Base-by-base conservation (phyloP, 1,284 basidiomycete species). In the Microbotryum violaceum region DNA sequence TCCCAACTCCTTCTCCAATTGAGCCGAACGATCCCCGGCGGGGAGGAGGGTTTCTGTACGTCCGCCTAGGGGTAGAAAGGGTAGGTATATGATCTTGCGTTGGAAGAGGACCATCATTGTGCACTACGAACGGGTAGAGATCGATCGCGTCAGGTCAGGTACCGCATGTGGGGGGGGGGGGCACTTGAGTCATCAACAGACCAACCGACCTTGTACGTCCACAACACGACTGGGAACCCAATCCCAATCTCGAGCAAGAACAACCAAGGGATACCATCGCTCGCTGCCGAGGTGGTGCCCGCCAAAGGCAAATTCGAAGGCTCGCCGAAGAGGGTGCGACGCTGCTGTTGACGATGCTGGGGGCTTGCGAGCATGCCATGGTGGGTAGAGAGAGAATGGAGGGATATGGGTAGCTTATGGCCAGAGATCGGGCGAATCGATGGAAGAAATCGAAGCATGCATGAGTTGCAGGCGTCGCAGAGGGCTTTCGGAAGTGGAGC, bases 11-110 rank as follows among this genome's bases (percentile, higher is more conserved):
- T 44, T 33, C 8, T 49, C 54, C 12, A 42, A 18, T 16, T 25
- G 20, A 2, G 25, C 42, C 12, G 33, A 3, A 1, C 76, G 59
- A 8, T 56, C 50, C 6, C 72, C 61, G 27, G 69, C 71, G n/a
- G 64, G 58, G 0, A 49, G 53, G 4, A 81, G 70, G 9, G 70
- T 61, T 61, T 81, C 78, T 14, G 69, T 70, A 20, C 80, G 73
- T 12, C 78, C 74, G 18, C 77, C 79, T 1, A 76, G 74, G 3
- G 81, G 81, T 1, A 75, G 76, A 57, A 80, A 81, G 0, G 79
- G 80, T 78, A 82, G 80, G 71, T 82, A 81, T 14, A 82, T 81
- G 37, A 82, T 77, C 60, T 78, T 79, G 6, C 80, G 74, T 64
- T 82, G 81, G 57, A 82, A 81, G 0, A 80, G 10, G 9, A 81